These are phyloP conservation scores for Sphaerulina vaccinii DNA, from an alignment of 2,329 filamentous ascomycete species.

Conservation along the genomic window DNA sequence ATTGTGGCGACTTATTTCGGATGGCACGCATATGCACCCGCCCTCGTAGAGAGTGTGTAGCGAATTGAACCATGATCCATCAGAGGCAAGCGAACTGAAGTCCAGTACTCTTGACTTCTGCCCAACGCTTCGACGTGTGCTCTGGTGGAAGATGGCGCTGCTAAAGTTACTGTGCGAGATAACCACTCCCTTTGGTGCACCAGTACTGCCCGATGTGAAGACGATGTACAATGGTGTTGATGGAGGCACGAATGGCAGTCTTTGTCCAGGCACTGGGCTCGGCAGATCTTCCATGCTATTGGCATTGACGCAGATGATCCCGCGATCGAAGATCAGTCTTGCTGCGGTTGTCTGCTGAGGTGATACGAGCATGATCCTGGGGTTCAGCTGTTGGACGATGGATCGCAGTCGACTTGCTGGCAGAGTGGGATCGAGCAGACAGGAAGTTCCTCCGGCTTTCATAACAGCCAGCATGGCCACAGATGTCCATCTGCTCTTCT, in stretches of 20 bases:
- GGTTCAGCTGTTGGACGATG: constrained; percentile 24
- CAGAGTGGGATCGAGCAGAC: constrained; percentile 39
- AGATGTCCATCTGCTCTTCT: constrained; percentile 39
- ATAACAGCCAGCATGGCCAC: constrained; percentile 42
- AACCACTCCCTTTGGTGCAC: constrained; percentile 15
- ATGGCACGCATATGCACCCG: constrained; percentile 2
- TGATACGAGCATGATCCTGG: constrained; percentile 20
- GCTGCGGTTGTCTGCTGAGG: not conserved
- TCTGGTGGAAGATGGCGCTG: constrained; percentile 9
- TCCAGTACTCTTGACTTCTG: not conserved
- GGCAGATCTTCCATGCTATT: too few relatives aligned
- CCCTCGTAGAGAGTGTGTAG: constrained; percentile 1
- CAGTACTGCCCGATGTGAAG: constrained; percentile 14
- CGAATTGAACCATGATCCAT: not conserved
- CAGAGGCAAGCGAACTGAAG: not conserved
- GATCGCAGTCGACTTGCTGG: constrained; percentile 10
- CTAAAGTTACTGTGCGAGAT: constrained; percentile 12
- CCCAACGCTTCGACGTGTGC: not conserved
- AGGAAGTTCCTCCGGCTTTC: constrained; percentile 40
- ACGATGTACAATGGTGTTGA: not conserved
- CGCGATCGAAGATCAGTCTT: not conserved
- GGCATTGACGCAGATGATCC: not conserved
- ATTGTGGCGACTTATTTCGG: not conserved
- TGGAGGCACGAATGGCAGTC: not conserved
- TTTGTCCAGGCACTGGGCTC: not conserved